phyloP scores from a whole-genome alignment of 1,139 yeast genomes.

The Kodamaea derodonti region DNA sequence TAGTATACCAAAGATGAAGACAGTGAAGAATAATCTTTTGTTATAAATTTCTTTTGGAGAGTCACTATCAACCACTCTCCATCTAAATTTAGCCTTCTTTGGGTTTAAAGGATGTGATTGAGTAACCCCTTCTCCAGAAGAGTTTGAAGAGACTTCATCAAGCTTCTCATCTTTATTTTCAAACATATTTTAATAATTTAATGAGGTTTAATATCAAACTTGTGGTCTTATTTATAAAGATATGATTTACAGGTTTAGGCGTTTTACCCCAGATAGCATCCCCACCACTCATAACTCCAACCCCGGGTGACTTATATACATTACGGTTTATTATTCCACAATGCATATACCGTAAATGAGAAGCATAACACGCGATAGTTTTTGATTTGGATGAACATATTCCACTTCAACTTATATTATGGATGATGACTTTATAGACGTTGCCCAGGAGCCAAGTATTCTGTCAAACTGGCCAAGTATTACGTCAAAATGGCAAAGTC shows the following conservation, averaged over 20 bases:
- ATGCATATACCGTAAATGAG: too few species aligned
- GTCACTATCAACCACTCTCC: slow-evolving; percentile 15
- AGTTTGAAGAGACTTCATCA: neutral
- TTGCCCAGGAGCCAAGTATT: too few species aligned
- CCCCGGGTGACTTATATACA: neutral
- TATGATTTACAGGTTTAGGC: too few species aligned
- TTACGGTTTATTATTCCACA: too few species aligned
- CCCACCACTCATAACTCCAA: neutral
- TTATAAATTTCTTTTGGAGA: slow-evolving; percentile 51
- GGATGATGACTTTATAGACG: too few species aligned
- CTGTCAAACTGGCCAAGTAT: too few species aligned
- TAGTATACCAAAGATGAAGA: slow-evolving; percentile 49
- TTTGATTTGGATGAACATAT: too few species aligned
- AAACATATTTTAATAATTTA: too few species aligned
- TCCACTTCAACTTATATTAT: too few species aligned
- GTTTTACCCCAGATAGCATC: neutral
- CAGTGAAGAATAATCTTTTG: slow-evolving; percentile 45
- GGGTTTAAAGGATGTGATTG: neutral
- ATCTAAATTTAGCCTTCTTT: slow-evolving; percentile 9
- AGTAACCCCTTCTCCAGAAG: neutral
- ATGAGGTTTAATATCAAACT: too few species aligned
- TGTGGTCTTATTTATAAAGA: too few species aligned
- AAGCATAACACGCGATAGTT: too few species aligned
- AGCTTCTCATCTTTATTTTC: neutral
- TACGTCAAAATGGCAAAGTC: neutral